A percentile compares a stretch with the other conserved stretches of the same genome.
Conservation (phyloP, 2,329 filamentous ascomycete species). For the Venturia oleaginea region DNA sequence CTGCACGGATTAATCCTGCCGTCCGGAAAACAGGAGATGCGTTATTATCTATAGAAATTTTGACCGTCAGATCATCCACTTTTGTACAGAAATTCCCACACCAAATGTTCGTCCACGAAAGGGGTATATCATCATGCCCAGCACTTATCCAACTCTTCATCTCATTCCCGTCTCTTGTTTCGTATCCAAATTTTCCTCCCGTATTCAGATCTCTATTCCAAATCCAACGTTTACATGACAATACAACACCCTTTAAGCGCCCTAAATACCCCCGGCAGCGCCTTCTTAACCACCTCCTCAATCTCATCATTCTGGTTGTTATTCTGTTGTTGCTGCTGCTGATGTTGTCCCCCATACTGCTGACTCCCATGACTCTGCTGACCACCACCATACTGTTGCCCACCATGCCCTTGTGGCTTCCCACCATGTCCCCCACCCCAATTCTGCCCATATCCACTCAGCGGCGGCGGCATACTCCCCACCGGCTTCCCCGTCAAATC, state of each 20-base stretch:
- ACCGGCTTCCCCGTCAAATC: slow-evolving; percentile 69
- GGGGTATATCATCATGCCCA: not conserved
- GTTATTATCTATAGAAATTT: not conserved
- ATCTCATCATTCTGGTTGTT: slow-evolving; percentile 41
- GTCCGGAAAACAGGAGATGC: not conserved
- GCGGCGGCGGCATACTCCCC: slow-evolving; percentile 33
- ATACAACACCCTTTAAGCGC: slow-evolving; percentile 63
- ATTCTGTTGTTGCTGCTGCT: slow-evolving; percentile 24
- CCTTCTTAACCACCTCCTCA: slow-evolving; percentile 51
- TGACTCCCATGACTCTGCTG: slow-evolving; percentile 34
- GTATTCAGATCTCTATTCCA: not conserved
- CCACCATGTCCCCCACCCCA: slow-evolving; percentile 25
- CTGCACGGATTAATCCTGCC: not conserved
- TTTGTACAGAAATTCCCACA: not conserved
- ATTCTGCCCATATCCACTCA: slow-evolving; percentile 28
- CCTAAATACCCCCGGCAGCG: slow-evolving; percentile 51
- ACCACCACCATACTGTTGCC: slow-evolving; percentile 33
- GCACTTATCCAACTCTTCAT: not conserved
- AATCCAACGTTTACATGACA: slow-evolving; percentile 51
- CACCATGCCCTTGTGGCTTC: slow-evolving; percentile 27
- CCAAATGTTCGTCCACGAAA: not conserved
- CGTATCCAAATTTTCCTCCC: not conserved
- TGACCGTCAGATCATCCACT: not conserved
- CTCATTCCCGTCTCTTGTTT: not conserved
- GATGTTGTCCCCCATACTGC: slow-evolving; percentile 29